Percentiles rank a stretch among this genome's conserved stretches.
These are phyloP conservation scores for Letharia columbiana DNA, from an alignment of 495 filamentous ascomycete genomes.

Conservation along the genomic window DNA sequence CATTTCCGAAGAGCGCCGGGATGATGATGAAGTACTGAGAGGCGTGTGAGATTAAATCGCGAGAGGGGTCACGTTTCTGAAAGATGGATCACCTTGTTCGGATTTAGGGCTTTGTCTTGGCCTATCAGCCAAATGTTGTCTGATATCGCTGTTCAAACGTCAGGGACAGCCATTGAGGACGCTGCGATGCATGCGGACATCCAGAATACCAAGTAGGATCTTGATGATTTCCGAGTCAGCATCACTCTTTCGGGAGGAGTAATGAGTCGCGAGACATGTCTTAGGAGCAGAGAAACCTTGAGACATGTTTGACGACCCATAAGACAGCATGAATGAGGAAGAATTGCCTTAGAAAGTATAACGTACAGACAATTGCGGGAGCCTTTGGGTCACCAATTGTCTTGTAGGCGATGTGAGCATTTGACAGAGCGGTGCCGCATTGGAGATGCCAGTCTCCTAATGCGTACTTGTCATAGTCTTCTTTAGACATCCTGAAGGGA, in stretches of 20 bases:
- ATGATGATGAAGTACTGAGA: conserved; percentile 57
- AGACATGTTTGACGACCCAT: too few relatives aligned
- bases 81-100: conserved; percentile 32
- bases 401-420: conserved; percentile 61
- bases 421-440: conserved; percentile 44
- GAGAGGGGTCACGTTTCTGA: background rate
- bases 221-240: too few relatives aligned
- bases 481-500: conserved; percentile 28
- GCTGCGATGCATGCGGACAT: conserved; percentile 26
- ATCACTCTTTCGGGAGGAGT: too few relatives aligned
- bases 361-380: conserved; percentile 51
- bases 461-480: conserved; percentile 43
- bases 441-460: conserved; percentile 57
- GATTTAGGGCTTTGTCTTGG: conserved; percentile 51
- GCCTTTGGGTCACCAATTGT: conserved; percentile 53
- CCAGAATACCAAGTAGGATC: conserved; percentile 64
- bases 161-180: background rate
- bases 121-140: conserved; percentile 62
- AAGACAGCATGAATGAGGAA: too few relatives aligned
- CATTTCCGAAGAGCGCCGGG: conserved; percentile 63
- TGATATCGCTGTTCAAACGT: conserved; percentile 37
- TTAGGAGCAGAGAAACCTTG: too few relatives aligned
- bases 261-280: too few relatives aligned
- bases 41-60: background rate
- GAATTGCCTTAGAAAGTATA: too few relatives aligned